Evolutionary conservation across 1,284 basidiomycete species (phyloP), one percentile per base, ranked within the genome.

Genomic region (Peniophora sp.): DNA sequence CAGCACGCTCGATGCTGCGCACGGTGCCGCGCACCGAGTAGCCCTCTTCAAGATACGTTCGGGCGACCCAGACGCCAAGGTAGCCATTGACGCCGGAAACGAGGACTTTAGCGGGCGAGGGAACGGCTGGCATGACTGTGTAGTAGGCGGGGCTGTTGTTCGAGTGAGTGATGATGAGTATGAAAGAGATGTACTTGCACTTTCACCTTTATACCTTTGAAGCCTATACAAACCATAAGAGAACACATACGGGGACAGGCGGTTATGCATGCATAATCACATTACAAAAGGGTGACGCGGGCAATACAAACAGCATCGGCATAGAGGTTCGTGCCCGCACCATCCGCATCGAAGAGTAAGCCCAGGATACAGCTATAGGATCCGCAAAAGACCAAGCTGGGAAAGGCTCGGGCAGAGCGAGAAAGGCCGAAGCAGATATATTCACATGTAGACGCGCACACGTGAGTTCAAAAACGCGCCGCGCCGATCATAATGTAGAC

Each of bases 11-110:
- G 22, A 59, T 55, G 0, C 71, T 70, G 46, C 77, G 70, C 14
- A 79, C 75, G 0, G 76, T 76, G 2, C 72, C 76, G 25, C 74
- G 65, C 14, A 81, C 77, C 23, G 64, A 61, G 52, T 62, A 73
- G 51, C 61, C 61, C 2, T 56, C 57, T 39, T 66, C 61, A 12
- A 70, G 61, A 20, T 67, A 59, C 9, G 50, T 45, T 36, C 58
- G 58, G 19, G 63, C 56, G 49, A 68, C 57, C 63, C 65, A 65
- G 2, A 59, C 56, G 25, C 61, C 69, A 49, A 69, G 57, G 55
- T 59, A 68, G 49, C 61, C 64, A 47, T 63, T 65, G 12, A 60
- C 60, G 27, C 64, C 64, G 3, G 64, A 62, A 14, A 66, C 61
- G 39, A 66, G 63, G 6, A 62, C 59, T 32, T 59, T 62, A 24